Evolutionary conservation across 768 basidiomycete species (phyloP).

Genomic region (Candolleomyces aberdarensis): DNA sequence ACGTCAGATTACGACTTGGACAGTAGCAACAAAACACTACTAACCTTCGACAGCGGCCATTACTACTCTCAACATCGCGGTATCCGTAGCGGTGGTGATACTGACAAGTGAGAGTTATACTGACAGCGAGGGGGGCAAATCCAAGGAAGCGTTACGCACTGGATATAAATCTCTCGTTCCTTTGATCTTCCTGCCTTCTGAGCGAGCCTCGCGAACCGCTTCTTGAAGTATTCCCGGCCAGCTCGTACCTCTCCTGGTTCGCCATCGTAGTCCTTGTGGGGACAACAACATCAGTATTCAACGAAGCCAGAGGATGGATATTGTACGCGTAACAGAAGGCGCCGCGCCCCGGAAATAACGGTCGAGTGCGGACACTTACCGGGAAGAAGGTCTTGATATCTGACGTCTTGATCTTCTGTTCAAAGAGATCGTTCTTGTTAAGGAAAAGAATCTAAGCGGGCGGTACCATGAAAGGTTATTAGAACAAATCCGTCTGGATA

Average conservation of each 20-base stretch:
- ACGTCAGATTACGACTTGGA: neutral
- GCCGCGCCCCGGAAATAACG: slow-evolving; percentile 44
- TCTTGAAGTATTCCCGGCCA: slow-evolving; percentile 89
- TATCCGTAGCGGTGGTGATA: slow-evolving; percentile 89
- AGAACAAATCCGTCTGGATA: neutral
- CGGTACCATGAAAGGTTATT: neutral
- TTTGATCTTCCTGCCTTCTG: slow-evolving; percentile 83
- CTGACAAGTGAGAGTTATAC: slow-evolving; percentile 32
- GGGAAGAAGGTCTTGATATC: slow-evolving; percentile 90
- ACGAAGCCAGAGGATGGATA: neutral
- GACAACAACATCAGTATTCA: neutral
- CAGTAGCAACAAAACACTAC: slow-evolving; percentile 20
- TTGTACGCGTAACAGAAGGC: slow-evolving; percentile 16
- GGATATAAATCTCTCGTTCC: slow-evolving; percentile 90
- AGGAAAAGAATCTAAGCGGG: slow-evolving; percentile 81
- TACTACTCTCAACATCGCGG: slow-evolving; percentile 81
- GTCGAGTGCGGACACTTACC: slow-evolving; percentile 1
- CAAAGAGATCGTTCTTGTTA: slow-evolving; percentile 94
- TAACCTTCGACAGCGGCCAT: slow-evolving; percentile 96
- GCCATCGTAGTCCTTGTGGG: slow-evolving; percentile 80
- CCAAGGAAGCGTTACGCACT: slow-evolving; percentile 52
- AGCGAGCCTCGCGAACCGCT: slow-evolving; percentile 75
- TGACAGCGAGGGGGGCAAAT: neutral
- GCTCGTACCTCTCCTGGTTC: slow-evolving; percentile 66
- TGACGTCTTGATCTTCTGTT: slow-evolving; percentile 75